Percentiles rank a stretch among this genome's conserved stretches.
These are phyloP conservation scores for Anthostomella pinea DNA, from an alignment of 2,329 filamentous ascomycete species.

Conservation along the genomic window DNA sequence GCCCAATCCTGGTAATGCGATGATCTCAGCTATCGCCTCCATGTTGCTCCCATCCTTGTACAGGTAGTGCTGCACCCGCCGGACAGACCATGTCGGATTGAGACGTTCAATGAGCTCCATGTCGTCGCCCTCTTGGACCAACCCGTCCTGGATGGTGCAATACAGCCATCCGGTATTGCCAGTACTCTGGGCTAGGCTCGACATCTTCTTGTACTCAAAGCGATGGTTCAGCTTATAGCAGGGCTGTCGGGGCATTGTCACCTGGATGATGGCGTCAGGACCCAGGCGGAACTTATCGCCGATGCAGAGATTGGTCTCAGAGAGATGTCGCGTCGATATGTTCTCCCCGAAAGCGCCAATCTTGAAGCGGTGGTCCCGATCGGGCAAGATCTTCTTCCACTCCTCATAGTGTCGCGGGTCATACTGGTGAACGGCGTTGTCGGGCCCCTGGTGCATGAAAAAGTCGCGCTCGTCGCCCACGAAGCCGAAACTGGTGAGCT, in stretches of 20 bases:
- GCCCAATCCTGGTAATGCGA: slow-evolving; percentile 47
- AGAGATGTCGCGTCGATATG: slow-evolving; percentile 52
- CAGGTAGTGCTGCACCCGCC: slow-evolving; percentile 57
- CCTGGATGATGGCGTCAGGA: slow-evolving; percentile 47
- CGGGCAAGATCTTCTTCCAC: slow-evolving; percentile 53
- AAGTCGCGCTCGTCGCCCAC: slow-evolving; percentile 58
- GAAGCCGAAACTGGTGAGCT: slow-evolving; percentile 49
- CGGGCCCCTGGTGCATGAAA: slow-evolving; percentile 55
- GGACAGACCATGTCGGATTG: slow-evolving; percentile 58
- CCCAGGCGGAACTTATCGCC: slow-evolving; percentile 58
- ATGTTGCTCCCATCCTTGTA: slow-evolving; percentile 51
- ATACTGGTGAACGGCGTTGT: slow-evolving; percentile 62
- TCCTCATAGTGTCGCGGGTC: slow-evolving; percentile 54
- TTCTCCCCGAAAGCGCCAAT: slow-evolving; percentile 65
- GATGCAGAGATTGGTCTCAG: slow-evolving; percentile 62
- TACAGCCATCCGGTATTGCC: slow-evolving; percentile 65
- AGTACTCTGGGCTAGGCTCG: slow-evolving; percentile 51
- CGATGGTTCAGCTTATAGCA: slow-evolving; percentile 69
- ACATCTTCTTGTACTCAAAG: slow-evolving; percentile 60
- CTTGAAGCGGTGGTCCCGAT: slow-evolving; percentile 47
- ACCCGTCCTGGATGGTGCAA: slow-evolving; percentile 54
- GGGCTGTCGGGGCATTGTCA: slow-evolving; percentile 59
- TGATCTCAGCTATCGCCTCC: slow-evolving; percentile 49
- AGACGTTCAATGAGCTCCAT: slow-evolving; percentile 53
- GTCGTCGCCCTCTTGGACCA: slow-evolving; percentile 52